Base-by-base conservation (phyloP, 2,329 filamentous ascomycete genomes). In the Fusarium nygamai region DNA sequence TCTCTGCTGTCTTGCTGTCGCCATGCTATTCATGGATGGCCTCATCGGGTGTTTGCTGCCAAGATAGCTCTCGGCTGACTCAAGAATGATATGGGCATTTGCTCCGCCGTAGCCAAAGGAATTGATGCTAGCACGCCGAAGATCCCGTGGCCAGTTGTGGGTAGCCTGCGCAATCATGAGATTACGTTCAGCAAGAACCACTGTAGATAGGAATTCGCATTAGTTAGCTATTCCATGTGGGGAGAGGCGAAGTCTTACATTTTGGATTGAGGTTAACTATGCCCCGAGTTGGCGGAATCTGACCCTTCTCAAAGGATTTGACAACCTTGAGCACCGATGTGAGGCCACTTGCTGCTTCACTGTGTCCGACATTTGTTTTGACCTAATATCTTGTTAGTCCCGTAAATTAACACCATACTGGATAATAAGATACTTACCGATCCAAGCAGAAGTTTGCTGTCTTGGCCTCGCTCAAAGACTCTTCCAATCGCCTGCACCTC, bases 1-100 rank as follows among this genome's bases (percentile, higher is more conserved):
- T n/a, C 48, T 34, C 31, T 34, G 16, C 0, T 20, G 16, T 10
- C 31, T 20, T 14, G 1, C 5, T 7, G 2, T 14, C 8, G 8
- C 1, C 0, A 5, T 7, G 11, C 16, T 31, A 4, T n/a, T 34
- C 0, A 10, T 8, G 2, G 31, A 34, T 10, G 17, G 17, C 3
- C 0, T 7, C 8, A 2, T 24, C 0, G 4, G 12, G 8, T 10
- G 1, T 5, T 34, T 5, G 2, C 9, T 34, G 2, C 11, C 22
- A 3, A 51, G 4, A 51, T 51, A 51, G 8, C 31, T 51, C 3
- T 51, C n/a, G 1, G 5, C 48, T 5, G 48, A 34, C 3, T 51
- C 48, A 10, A 51, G 48, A 5, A 51, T 51, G 12, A 51, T 20
- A 24, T 51, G 48, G 10, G 48, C 48, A 10, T 51, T 51, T 3